Conservation (phyloP, 495 filamentous ascomycete species). For the Lasiosphaeriaceae sp. region DNA sequence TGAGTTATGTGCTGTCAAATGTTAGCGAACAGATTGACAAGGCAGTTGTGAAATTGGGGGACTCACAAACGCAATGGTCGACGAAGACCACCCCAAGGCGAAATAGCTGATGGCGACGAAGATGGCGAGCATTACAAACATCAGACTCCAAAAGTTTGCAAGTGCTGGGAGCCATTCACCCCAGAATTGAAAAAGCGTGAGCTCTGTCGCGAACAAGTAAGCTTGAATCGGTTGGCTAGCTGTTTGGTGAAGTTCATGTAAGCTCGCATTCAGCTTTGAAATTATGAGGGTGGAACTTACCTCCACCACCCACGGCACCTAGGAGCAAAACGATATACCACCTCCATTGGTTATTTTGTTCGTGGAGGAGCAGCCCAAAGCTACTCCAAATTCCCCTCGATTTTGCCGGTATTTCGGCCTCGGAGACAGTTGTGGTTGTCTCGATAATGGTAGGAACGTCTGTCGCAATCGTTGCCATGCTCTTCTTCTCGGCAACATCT, state of each 20-base stretch:
- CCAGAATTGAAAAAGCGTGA: slow-evolving; percentile 47
- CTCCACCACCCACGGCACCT: slow-evolving; percentile 48
- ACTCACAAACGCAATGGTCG: slow-evolving; percentile 47
- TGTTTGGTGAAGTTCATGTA: slow-evolving; percentile 7
- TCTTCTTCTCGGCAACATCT: slow-evolving; percentile 35
- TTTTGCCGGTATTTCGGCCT: slow-evolving; percentile 18
- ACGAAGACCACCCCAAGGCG: slow-evolving; percentile 49
- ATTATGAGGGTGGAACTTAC: slow-evolving; percentile 25
- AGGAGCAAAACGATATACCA: slow-evolving; percentile 46
- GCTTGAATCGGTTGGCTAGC: slow-evolving; percentile 46
- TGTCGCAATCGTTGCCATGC: slow-evolving; percentile 35
- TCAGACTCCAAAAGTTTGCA: slow-evolving; percentile 60
- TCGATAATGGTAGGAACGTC: slow-evolving; percentile 15
- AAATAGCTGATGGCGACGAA: slow-evolving; percentile 50
- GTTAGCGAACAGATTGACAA: background rate
- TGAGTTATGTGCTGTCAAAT: slow-evolving; percentile 43
- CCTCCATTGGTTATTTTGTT: slow-evolving; percentile 44
- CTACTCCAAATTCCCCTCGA: slow-evolving; percentile 39
- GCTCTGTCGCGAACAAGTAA: slow-evolving; percentile 46
- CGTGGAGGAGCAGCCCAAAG: slow-evolving; percentile 41
- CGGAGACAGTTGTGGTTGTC: slow-evolving; percentile 5
- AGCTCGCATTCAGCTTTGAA: slow-evolving; percentile 10
- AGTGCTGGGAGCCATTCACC: slow-evolving; percentile 33
- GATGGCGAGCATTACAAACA: slow-evolving; percentile 59
- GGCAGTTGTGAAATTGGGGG: slow-evolving; percentile 3